Base-by-base conservation (phyloP, 2,329 filamentous ascomycete species). In the Aaosphaeria arxii region DNA sequence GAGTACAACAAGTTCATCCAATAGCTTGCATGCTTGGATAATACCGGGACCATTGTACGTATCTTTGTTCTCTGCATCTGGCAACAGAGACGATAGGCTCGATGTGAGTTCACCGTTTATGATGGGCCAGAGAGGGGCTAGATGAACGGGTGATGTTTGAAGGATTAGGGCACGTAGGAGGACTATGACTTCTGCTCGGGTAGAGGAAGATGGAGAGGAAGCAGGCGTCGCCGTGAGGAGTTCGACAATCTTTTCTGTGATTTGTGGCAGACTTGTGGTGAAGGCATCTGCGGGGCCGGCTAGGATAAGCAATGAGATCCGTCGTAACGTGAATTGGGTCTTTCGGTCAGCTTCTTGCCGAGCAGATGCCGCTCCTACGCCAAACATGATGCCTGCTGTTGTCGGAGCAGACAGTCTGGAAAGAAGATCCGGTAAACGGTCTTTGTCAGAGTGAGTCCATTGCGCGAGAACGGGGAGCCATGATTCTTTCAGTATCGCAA, bases 371-470 rank as follows among this genome's bases (percentile, higher is more conserved):
- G 94, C 94, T 7, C 95, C 95, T 0, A 99, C 94, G n/a, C 94
- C 94, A 63, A 99, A 99, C 66, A 99, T 92, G 58, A 99, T 95
- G 6, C 94, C 94, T 0, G 95, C 94, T 11, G 91, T 92, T 1
- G 91, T 90, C 5, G 94, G 94, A 4, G 91, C 82, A 5, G 85
- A 85, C 52, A 99, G 81, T 17, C 90, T 86, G 35, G 82, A 78
- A 6, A 97, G 72, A 4, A 96, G 76, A 52, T 99, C 94, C 0
- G 85, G 77, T 72, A 99, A 81, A 42, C 88, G 84, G 47, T 96
- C 91, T 71, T 95, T 96, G 69, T 99, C 94, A 11, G 83, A 83
- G 11, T 91, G 74, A 4, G 84, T 81, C 88, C 91, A 96, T 66
- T 96, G 90, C 36, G 84, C 85, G 24, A 99, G 72, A 11, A 97